phyloP scores from a whole-genome alignment of 2,329 filamentous ascomycete species.

The Calycina marina region DNA sequence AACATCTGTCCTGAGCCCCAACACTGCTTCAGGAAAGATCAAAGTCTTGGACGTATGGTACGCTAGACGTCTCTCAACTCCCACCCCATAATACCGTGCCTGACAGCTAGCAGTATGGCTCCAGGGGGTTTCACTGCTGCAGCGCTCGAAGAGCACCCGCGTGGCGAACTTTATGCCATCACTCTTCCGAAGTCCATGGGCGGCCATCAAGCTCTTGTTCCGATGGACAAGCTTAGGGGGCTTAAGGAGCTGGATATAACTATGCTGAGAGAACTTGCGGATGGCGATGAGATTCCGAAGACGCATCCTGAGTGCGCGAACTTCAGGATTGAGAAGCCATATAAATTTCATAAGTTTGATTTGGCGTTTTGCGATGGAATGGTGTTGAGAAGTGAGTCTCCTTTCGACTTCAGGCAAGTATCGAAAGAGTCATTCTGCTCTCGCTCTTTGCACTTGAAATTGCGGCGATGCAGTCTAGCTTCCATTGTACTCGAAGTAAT shows the following conservation, averaged over 20 bases:
- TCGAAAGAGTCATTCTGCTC: too few relatives aligned
- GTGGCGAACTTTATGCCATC: slow-evolving; percentile 9
- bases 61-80: too few relatives aligned
- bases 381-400: slow-evolving; percentile 6
- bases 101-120: slow-evolving; percentile 10
- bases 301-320: slow-evolving; percentile 6
- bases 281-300: slow-evolving; percentile 1
- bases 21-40: slow-evolving; percentile 1
- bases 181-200: slow-evolving; percentile 7
- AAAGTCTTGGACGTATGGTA: slow-evolving; percentile 10
- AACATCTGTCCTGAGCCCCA: slow-evolving; percentile 4
- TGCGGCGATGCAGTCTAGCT: too few relatives aligned
- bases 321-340: slow-evolving; percentile 8
- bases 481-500: not conserved
- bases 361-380: slow-evolving; percentile 11
- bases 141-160: slow-evolving; percentile 10
- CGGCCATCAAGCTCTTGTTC: slow-evolving; percentile 10
- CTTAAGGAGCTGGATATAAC: slow-evolving; percentile 11
- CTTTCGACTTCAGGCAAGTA: too few relatives aligned
- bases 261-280: slow-evolving; percentile 8
- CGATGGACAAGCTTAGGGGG: slow-evolving; percentile 2
- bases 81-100: too few relatives aligned
- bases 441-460: too few relatives aligned
- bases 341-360: slow-evolving; percentile 5
- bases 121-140: slow-evolving; percentile 12